phyloP scores from a whole-genome alignment of 2,329 filamentous ascomycete genomes.

The Colletotrichum lindemuthianum region DNA sequence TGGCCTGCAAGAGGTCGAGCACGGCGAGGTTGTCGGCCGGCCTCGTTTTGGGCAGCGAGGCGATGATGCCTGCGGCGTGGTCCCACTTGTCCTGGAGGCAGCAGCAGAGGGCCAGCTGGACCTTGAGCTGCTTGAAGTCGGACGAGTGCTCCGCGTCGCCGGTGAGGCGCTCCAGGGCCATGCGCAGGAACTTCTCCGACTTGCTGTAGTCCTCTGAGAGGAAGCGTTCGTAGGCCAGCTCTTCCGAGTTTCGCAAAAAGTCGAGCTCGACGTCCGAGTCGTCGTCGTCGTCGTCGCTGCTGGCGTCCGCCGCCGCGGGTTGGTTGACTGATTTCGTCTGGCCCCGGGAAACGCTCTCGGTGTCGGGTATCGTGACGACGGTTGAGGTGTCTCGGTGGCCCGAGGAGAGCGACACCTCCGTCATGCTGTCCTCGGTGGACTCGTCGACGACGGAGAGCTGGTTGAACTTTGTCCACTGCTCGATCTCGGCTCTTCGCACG shows the following conservation, averaged over 20 bases:
- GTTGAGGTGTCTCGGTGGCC: conserved; percentile 4
- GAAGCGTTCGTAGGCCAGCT: conserved; percentile 19
- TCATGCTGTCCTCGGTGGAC: conserved; percentile 3
- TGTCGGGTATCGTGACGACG: background rate
- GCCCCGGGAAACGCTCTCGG: background rate
- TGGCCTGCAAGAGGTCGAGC: conserved; percentile 2
- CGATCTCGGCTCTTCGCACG: background rate
- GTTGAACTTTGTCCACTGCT: background rate
- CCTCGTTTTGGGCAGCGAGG: background rate
- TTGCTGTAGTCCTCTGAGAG: conserved; percentile 11
- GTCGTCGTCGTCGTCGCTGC: conserved; percentile 16
- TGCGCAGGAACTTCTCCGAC: conserved; percentile 15
- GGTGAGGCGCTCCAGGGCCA: conserved; percentile 6
- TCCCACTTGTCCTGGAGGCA: conserved; percentile 20
- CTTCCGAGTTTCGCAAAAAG: conserved; percentile 12
- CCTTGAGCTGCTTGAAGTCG: conserved; percentile 13
- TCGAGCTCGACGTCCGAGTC: conserved; percentile 12
- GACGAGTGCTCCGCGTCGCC: background rate
- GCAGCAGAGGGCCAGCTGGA: conserved; percentile 8
- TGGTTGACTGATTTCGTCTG: background rate
- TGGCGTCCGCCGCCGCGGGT: background rate
- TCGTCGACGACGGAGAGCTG: background rate
- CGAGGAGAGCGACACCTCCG: background rate
- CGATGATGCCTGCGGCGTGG: background rate
- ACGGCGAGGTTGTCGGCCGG: conserved; percentile 4